Evolutionary conservation across 2,329 filamentous ascomycete species (phyloP).

Genomic region (Fusarium sp.): DNA sequence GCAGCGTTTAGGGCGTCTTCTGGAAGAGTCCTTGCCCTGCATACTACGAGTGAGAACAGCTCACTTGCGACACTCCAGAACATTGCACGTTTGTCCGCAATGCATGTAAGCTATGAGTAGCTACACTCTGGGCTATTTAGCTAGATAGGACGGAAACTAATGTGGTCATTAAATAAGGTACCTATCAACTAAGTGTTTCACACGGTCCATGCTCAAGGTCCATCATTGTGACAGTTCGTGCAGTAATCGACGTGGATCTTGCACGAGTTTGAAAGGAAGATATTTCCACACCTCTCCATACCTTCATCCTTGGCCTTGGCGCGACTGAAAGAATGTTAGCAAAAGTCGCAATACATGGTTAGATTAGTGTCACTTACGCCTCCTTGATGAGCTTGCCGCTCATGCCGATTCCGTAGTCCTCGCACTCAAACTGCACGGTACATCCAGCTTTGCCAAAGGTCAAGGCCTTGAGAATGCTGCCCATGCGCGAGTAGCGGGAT

Average conservation of each 20-base stretch:
- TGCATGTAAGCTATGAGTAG: too few relatives aligned
- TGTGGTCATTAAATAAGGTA: too few relatives aligned
- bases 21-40: too few relatives aligned
- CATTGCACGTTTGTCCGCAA: too few relatives aligned
- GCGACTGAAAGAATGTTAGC: background rate
- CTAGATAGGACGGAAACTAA: too few relatives aligned
- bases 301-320: background rate
- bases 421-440: slow-evolving; percentile 9
- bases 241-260: slow-evolving; percentile 1
- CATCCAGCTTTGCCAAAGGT: slow-evolving; percentile 11
- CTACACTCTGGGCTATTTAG: too few relatives aligned
- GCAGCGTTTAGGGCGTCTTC: too few relatives aligned
- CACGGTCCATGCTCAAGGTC: too few relatives aligned
- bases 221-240: background rate
- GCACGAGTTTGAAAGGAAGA: slow-evolving; percentile 4
- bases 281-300: background rate
- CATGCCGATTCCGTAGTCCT: slow-evolving; percentile 19
- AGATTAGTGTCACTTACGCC: slow-evolving; percentile 10
- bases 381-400: slow-evolving; percentile 11
- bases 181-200: too few relatives aligned
- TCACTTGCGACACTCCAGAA: too few relatives aligned
- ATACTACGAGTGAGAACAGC: too few relatives aligned
- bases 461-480: slow-evolving; percentile 5
- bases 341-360: background rate
- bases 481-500: background rate